Base-by-base conservation (phyloP, 352 stramenopile species). In the Phytophthora boehmeriae region DNA sequence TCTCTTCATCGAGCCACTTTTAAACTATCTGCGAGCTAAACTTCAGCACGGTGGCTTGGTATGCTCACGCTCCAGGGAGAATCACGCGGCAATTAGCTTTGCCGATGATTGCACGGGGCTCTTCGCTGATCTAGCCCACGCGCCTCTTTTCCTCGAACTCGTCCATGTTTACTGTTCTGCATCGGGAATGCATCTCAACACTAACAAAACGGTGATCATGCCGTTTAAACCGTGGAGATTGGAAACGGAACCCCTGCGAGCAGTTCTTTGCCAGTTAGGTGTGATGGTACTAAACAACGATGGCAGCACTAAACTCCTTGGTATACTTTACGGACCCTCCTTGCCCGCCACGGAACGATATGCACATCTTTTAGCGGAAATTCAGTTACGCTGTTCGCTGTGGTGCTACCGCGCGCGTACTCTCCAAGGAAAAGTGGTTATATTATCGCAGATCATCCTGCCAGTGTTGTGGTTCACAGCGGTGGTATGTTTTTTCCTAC, bases 1-100 rank as follows among this genome's bases (percentile, higher is more conserved):
- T n/a, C 1, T 58, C 2, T 58, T 50, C 13, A 39, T 56, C 5
- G 51, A 58, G 19, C 51, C 51, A 5, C 25, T 58, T 8, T 4
- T 58, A 2, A 58, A 58, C 36, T 17, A 42, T 16, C 2, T 49
- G 1, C 23, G 51, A 17, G 39, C 25, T 9, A 17, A 17, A 4
- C 9, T 44, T 4, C 14, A 22, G n/a, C 14, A 4, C 5, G 8
- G n/a, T n/a, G 38, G 38, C 6, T 11, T 44, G 5, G 1, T 11
- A 17, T 17, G 10, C n/a, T 4, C 6, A 8, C 6, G 19, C 2
- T 17, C 16, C 1, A 1, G 11, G 8, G 5, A 22, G 3, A 6
- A 2, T 8, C 38, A 44, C 38, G 1, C 16, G 3, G 38, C 49
- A 8, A 49, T 50, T 5, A 42, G 38, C 46, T 53, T 53, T 30